Evolutionary conservation across 805 yeast genomes (phyloP), one percentile per base, ranked within the genome.

Genomic region (Lipomyces yamanashiensis): DNA sequence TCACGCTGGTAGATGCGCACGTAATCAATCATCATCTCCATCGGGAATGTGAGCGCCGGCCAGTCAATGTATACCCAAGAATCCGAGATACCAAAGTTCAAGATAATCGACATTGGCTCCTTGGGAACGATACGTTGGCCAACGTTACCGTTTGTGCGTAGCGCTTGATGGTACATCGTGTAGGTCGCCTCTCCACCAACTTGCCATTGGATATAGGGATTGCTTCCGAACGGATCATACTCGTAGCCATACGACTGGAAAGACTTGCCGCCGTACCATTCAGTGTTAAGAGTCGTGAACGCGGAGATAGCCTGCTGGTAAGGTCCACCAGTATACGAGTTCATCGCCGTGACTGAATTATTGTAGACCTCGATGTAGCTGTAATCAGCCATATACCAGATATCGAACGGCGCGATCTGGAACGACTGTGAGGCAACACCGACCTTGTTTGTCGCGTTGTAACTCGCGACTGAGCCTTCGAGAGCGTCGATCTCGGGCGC

Each of bases 1-100:
- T 84, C 86, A 1, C 97, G 97, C 78, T 93, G 99, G 76, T 95
- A 93, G n/a, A 93, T 73, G 71, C 99, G 85, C 40, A 93, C 96
- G 71, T 88, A 90, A 75, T 93, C 98, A 51, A 93, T 78, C 62
- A 84, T 79, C 86, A 92, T 80, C 1, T 84, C 81, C 13, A 83
- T 84, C 1, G 99, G 99, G 84, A 93, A 93, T 4, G 86, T 79
- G 7, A 71, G 51, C 21, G 74, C 74, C 50, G 86, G 85, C 97
- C 97, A 93, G 77, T 92, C 93, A 66, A 93, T 93, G 75, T 89
- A 90, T 7, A 95, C 90, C 98, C 98, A 93, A 64, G 86, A 88
- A 72, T 87, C 88, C 15, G 98, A 92, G 58, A 93, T 79, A 81
- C 97, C 99, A 78, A 93, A 77, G 75, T 93, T 93, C 81, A 93